Evolutionary conservation across 1,284 basidiomycete genomes (phyloP).

Genomic region (Meripilus lineatus): DNA sequence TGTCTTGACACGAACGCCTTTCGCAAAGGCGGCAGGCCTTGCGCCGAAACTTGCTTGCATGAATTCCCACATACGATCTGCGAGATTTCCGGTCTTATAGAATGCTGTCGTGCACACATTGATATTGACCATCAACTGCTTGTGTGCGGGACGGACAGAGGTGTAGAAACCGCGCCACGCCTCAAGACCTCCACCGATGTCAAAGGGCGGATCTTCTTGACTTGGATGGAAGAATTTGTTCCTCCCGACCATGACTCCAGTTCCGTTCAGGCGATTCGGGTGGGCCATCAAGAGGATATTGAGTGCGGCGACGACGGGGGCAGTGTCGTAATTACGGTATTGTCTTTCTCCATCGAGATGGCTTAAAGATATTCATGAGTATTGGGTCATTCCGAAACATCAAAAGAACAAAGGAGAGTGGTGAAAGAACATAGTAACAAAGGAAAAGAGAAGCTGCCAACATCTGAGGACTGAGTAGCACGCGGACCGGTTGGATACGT

Average conservation of each 20-base stretch:
- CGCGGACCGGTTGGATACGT: constrained; percentile 10
- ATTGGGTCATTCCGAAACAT: neutral
- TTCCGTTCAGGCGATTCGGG: constrained; percentile 51
- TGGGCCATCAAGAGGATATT: constrained; percentile 65
- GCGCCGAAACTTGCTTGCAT: constrained; percentile 45
- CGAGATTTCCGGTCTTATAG: constrained; percentile 60
- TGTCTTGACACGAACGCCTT: constrained; percentile 54
- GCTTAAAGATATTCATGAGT: constrained; percentile 31
- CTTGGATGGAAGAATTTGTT: constrained; percentile 73
- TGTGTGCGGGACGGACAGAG: constrained; percentile 67
- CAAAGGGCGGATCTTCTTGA: constrained; percentile 33
- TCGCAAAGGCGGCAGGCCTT: constrained; percentile 46
- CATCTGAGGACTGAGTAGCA: constrained; percentile 16
- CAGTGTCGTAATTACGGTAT: constrained; percentile 57
- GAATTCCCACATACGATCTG: constrained; percentile 51
- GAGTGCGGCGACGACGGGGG: constrained; percentile 66
- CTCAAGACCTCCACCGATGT: constrained; percentile 58
- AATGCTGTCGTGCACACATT: constrained; percentile 78
- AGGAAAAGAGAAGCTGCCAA: constrained; percentile 12
- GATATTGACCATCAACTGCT: constrained; percentile 75
- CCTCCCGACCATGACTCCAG: constrained; percentile 67
- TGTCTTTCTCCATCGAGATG: constrained; percentile 56
- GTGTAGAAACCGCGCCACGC: constrained; percentile 73
- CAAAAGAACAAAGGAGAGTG: neutral
- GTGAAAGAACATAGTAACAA: constrained; percentile 12